Evolutionary conservation across 768 basidiomycete species (phyloP).

Genomic region (Podaxis sp.): DNA sequence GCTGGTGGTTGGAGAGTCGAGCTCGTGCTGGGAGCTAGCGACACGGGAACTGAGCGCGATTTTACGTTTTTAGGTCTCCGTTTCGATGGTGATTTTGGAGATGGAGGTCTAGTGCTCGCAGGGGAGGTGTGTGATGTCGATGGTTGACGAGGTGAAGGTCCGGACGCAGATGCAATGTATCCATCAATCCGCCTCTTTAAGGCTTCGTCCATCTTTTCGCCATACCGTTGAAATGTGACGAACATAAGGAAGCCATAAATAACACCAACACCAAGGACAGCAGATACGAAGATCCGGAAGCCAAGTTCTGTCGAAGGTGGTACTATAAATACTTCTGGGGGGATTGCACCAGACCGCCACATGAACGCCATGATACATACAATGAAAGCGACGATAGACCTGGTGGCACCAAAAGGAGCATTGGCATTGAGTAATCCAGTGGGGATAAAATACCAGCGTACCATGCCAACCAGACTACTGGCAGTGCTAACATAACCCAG

Average conservation of each 20-base stretch:
- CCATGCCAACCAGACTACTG: slow-evolving; percentile 63
- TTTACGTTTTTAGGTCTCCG: background rate
- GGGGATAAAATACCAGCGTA: slow-evolving; percentile 17
- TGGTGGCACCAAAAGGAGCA: background rate
- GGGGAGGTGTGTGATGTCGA: background rate
- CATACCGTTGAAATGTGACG: slow-evolving; percentile 18
- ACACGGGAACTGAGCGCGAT: background rate
- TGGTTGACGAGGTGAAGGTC: background rate
- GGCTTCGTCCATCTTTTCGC: slow-evolving; percentile 22
- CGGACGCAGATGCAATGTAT: background rate
- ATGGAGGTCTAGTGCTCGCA: background rate
- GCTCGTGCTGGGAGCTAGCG: background rate
- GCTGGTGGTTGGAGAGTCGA: background rate
- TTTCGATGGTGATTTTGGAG: background rate
- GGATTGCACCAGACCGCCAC: slow-evolving; percentile 1
- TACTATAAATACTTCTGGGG: background rate
- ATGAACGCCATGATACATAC: slow-evolving; percentile 15
- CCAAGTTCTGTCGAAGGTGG: background rate
- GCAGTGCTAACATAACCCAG: slow-evolving; percentile 64
- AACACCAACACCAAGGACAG: background rate
- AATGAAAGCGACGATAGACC: slow-evolving; percentile 10
- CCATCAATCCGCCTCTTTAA: background rate
- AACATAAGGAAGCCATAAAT: background rate
- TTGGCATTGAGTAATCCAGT: background rate
- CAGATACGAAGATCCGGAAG: slow-evolving; percentile 1